Conservation (phyloP, 2,329 filamentous ascomycete species). For the Alternaria viburni region DNA sequence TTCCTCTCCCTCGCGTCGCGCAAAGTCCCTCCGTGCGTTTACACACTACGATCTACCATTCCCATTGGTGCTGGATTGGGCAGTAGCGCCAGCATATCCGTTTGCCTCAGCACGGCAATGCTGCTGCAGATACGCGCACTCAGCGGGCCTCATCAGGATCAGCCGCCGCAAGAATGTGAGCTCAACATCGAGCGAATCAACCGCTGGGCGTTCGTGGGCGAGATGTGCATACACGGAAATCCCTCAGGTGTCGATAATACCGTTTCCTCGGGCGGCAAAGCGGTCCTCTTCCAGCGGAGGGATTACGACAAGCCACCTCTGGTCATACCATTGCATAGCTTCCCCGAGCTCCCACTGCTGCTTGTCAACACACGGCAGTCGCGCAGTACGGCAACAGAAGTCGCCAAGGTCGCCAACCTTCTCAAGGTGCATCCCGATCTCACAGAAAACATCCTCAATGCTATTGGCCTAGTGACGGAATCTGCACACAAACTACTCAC, state of each 20-base stretch:
- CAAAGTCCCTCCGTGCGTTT: slow-evolving; percentile 80
- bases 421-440: slow-evolving; percentile 75
- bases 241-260: slow-evolving; percentile 98
- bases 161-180: slow-evolving; percentile 84
- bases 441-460: slow-evolving; percentile 79
- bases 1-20: slow-evolving; percentile 85
- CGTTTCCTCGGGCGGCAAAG: slow-evolving; percentile 90
- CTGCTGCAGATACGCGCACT: slow-evolving; percentile 87
- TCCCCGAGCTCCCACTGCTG: slow-evolving; percentile 89
- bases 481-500: slow-evolving; percentile 63
- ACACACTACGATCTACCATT: slow-evolving; percentile 91
- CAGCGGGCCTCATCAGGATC: slow-evolving; percentile 88
- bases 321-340: slow-evolving; percentile 80
- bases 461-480: slow-evolving; percentile 77
- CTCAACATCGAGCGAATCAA: slow-evolving; percentile 95
- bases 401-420: slow-evolving; percentile 81
- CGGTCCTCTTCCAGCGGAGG: slow-evolving; percentile 83
- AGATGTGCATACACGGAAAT: slow-evolving; percentile 97
- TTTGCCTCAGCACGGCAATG: slow-evolving; percentile 84
- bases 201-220: slow-evolving; percentile 94
- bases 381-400: slow-evolving; percentile 84
- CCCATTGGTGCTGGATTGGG: slow-evolving; percentile 90
- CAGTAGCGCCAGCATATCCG: slow-evolving; percentile 91
- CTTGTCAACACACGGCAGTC: slow-evolving; percentile 88
- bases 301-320: slow-evolving; percentile 79